Percentiles rank a stretch among this genome's conserved stretches.
These are phyloP conservation scores for Boletus speciosus DNA, from an alignment of 768 basidiomycete species.

Conservation along the genomic window DNA sequence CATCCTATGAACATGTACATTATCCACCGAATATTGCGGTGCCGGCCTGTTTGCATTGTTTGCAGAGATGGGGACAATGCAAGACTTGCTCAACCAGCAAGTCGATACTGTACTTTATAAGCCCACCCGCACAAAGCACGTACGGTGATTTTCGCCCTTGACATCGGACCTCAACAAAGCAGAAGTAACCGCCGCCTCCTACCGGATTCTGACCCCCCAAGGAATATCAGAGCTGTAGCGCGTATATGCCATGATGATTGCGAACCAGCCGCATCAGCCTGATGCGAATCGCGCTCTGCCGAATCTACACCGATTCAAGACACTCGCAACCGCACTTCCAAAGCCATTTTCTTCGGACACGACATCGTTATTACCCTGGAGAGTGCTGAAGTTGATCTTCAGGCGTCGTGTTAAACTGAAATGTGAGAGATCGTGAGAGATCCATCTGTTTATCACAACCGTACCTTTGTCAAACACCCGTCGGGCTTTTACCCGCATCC, in stretches of 20 bases:
- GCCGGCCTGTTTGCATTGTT: conserved; percentile 3
- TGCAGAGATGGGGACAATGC: conserved; percentile 7
- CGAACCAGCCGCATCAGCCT: not conserved
- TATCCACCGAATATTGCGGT: not conserved
- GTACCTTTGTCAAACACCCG: conserved; percentile 19
- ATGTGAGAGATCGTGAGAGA: conserved; percentile 16
- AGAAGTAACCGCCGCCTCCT: not conserved
- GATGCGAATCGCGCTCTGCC: not conserved
- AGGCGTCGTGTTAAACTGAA: not conserved
- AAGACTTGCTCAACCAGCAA: not conserved
- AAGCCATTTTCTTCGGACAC: not conserved
- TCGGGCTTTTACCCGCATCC: conserved; percentile 4
- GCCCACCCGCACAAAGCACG: conserved; percentile 9
- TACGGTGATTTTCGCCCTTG: conserved; percentile 3
- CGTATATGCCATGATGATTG: not conserved
- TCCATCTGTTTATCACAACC: conserved; percentile 10
- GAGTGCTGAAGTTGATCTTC: not conserved
- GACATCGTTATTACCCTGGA: not conserved
- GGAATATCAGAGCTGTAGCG: not conserved
- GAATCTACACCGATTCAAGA: not conserved
- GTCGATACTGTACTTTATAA: not conserved
- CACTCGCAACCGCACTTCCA: not conserved
- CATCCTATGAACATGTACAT: not conserved
- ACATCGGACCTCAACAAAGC: conserved; percentile 20
- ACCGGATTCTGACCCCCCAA: not conserved